A percentile compares a stretch with the other conserved stretches of the same genome.
phyloP scores from a whole-genome alignment of 306 rosid species.

The Phaseolus lunatus region DNA sequence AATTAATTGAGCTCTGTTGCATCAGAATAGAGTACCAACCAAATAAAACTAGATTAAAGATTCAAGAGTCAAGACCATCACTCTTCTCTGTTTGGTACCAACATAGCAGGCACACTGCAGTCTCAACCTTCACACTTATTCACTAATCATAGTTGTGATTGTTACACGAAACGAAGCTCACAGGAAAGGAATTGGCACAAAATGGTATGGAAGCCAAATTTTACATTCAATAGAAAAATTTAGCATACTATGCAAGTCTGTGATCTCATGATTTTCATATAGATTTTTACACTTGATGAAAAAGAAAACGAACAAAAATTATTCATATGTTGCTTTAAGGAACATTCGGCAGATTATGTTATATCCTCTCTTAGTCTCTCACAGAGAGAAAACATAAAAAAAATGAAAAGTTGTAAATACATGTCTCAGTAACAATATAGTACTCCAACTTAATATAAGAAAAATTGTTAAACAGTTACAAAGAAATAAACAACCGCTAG shows the following conservation, averaged over 20 bases:
- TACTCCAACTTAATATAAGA: conserved; percentile 10
- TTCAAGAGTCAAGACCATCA: conserved; percentile 24
- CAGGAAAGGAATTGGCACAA: background rate
- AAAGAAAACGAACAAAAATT: background rate
- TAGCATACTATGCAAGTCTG: background rate
- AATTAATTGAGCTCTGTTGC: conserved; percentile 12
- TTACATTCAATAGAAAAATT: background rate
- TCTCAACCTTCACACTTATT: conserved; percentile 6
- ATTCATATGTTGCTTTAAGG: background rate
- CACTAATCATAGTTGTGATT: background rate
- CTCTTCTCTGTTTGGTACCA: background rate
- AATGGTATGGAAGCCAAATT: background rate
- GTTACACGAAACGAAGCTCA: background rate
- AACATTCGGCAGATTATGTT: conserved; percentile 4
- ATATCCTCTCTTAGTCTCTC: conserved; percentile 15
- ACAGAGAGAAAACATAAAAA: background rate
- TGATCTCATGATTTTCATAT: conserved; percentile 1
- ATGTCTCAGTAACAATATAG: background rate
- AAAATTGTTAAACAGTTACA: background rate
- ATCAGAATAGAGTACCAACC: conserved; percentile 17
- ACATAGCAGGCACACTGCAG: background rate
- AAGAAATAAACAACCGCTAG: background rate
- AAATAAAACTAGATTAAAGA: background rate
- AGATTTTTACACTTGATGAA: background rate
- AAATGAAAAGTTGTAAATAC: background rate